Percentiles rank a stretch among this genome's conserved stretches.
Conservation (phyloP, 768 basidiomycete genomes). For the Tylopilus sp. region DNA sequence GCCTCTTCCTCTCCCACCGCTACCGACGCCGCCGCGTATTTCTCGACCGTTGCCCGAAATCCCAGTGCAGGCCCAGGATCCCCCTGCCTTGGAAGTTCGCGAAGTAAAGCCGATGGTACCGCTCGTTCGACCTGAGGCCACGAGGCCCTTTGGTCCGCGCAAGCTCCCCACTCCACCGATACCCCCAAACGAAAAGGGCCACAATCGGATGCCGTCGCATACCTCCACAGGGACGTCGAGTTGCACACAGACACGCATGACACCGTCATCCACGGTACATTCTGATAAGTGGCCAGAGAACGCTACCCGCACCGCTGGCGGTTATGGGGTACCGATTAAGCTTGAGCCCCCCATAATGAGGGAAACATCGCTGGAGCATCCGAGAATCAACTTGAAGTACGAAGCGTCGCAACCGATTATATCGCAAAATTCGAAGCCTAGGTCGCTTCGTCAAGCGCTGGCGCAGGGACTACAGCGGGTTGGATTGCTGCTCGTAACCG, state of each 20-base stretch:
- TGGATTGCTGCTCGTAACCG: slow-evolving; percentile 29
- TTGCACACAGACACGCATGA: slow-evolving; percentile 28
- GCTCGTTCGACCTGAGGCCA: slow-evolving; percentile 18
- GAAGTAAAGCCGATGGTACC: slow-evolving; percentile 14
- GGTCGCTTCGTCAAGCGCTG: slow-evolving; percentile 23
- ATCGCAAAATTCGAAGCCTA: slow-evolving; percentile 21
- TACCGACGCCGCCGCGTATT: slow-evolving; percentile 27
- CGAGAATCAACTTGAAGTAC: slow-evolving; percentile 13
- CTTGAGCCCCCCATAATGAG: slow-evolving; percentile 22
- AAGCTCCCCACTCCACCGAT: slow-evolving; percentile 33
- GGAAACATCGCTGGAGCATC: slow-evolving; percentile 22
- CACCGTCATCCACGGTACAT: slow-evolving; percentile 26
- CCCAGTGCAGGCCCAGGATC: slow-evolving; percentile 17
- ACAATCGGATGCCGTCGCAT: slow-evolving; percentile 18
- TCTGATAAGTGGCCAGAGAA: slow-evolving; percentile 32
- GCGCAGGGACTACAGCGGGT: slow-evolving; percentile 25
- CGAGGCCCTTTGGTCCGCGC: slow-evolving; percentile 22
- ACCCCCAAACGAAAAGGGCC: slow-evolving; percentile 9
- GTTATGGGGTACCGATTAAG: slow-evolving; percentile 21
- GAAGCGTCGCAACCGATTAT: slow-evolving; percentile 20
- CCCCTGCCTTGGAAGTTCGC: slow-evolving; percentile 9
- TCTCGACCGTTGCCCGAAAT: slow-evolving; percentile 30
- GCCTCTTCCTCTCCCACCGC: slow-evolving; percentile 24
- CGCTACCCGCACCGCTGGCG: slow-evolving; percentile 15
- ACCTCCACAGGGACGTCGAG: slow-evolving; percentile 26